phyloP scores from a whole-genome alignment of 2,329 filamentous ascomycete genomes.

The Didymellaceae sp. region DNA sequence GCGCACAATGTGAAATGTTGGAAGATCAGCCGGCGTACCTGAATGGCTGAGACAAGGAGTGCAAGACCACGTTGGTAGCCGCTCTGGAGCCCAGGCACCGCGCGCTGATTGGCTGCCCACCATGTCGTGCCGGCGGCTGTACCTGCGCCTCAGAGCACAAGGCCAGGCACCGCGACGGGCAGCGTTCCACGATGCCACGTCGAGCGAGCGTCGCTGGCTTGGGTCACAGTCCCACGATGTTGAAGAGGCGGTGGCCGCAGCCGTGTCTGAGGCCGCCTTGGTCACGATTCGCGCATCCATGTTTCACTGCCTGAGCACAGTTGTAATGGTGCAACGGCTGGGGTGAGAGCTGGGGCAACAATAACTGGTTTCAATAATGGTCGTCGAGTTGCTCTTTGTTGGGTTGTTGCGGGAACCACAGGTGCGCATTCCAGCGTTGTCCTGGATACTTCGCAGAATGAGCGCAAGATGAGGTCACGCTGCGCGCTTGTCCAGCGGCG shows the following conservation, averaged over 20 bases:
- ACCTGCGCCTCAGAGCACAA: slow-evolving; percentile 2
- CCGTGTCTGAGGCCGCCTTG: slow-evolving; percentile 12
- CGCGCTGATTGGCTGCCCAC: slow-evolving; percentile 4
- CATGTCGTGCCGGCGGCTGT: slow-evolving; percentile 14
- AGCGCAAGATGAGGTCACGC: slow-evolving; percentile 15
- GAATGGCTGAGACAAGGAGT: slow-evolving; percentile 16
- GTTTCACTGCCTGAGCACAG: slow-evolving; percentile 32
- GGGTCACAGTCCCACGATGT: slow-evolving; percentile 14
- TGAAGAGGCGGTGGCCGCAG: slow-evolving; percentile 3
- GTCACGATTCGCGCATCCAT: slow-evolving; percentile 26
- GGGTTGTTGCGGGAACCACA: slow-evolving; percentile 6
- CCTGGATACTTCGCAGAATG: slow-evolving; percentile 15
- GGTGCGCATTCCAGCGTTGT: slow-evolving; percentile 13
- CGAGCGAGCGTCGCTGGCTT: slow-evolving; percentile 15
- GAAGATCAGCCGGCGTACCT: slow-evolving; percentile 2
- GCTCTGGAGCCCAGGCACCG: slow-evolving; percentile 15
- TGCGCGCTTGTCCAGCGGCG: slow-evolving; percentile 2
- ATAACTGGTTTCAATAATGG: no score
- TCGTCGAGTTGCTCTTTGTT: no score
- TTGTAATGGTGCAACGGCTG: slow-evolving; percentile 26
- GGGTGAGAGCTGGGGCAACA: slow-evolving; percentile 23
- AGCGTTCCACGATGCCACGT: slow-evolving; percentile 20
- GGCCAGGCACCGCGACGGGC: slow-evolving; percentile 13
- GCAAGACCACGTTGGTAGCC: slow-evolving; percentile 15
- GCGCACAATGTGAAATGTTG: background rate